Conservation (phyloP, 202 grass and related monocot species). For the Schoenoplectus tabernaemontani region DNA sequence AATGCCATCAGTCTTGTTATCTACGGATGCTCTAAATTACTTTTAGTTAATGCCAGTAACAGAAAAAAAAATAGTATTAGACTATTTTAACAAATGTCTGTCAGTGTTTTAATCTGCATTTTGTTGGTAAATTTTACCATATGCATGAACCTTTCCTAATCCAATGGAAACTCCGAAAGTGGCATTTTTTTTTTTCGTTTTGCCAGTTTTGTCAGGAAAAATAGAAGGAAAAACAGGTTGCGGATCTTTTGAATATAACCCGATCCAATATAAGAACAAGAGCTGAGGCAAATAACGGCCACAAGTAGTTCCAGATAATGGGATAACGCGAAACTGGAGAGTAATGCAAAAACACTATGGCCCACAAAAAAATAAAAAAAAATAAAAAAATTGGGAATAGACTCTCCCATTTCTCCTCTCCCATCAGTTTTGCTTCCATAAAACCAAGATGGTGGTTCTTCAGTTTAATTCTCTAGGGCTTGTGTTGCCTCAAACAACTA, state of each 20-base stretch:
- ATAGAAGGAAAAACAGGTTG: not conserved
- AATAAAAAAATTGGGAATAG: not conserved
- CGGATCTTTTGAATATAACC: not conserved
- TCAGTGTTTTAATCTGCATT: no score
- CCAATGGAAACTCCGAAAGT: not conserved
- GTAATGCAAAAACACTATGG: slow-evolving; percentile 5
- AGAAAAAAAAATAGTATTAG: no score
- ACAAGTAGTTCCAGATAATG: slow-evolving; percentile 17
- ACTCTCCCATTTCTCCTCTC: not conserved
- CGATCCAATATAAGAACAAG: not conserved
- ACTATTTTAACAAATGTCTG: no score
- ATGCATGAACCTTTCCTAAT: no score
- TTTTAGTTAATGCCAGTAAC: no score
- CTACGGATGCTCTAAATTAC: no score
- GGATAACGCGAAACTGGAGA: slow-evolving; percentile 4
- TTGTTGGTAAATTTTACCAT: no score
- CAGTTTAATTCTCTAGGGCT: slow-evolving; percentile 23
- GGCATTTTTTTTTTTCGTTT: not conserved
- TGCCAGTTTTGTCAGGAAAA: not conserved
- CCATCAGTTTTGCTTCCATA: slow-evolving; percentile 1
- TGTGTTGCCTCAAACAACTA: slow-evolving; percentile 6
- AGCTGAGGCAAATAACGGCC: slow-evolving; percentile 11
- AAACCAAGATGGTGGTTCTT: slow-evolving; percentile 26
- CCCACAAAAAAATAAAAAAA: slow-evolving; percentile 8
- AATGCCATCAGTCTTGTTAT: no score